A percentile compares a stretch with the other conserved stretches of the same genome.
These are phyloP conservation scores for Entophlyctis luteolus DNA, from an alignment of 192 early-diverging fungal genomes.

Conservation along the genomic window DNA sequence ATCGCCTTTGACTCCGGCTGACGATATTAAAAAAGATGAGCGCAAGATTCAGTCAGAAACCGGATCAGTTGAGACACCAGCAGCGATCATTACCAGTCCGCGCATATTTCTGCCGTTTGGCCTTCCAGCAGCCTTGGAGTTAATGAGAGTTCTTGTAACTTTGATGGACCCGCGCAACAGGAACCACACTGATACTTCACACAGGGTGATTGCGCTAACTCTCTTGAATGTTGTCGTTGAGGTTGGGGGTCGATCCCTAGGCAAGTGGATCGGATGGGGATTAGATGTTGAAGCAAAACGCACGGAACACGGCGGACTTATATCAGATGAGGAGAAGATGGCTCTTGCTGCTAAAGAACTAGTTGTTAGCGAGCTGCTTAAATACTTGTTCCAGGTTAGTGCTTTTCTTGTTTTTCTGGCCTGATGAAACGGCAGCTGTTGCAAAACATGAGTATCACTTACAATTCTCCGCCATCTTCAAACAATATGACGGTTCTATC, in stretches of 20 bases:
- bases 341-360: slow-evolving; percentile 47
- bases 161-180: slow-evolving; percentile 85
- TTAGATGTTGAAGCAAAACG: slow-evolving; percentile 13
- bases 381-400: slow-evolving; percentile 73
- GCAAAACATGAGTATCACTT: slow-evolving; percentile 51
- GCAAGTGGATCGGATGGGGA: slow-evolving; percentile 48
- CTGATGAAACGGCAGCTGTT: slow-evolving; percentile 41
- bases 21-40: neutral
- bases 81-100: no score
- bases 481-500: slow-evolving; percentile 48
- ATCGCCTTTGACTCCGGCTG: no score
- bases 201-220: slow-evolving; percentile 81
- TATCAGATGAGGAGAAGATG: slow-evolving; percentile 37
- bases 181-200: slow-evolving; percentile 90
- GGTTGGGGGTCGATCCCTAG: slow-evolving; percentile 74
- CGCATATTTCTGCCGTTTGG: slow-evolving; percentile 59
- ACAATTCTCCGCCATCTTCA: slow-evolving; percentile 33
- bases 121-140: slow-evolving; percentile 82
- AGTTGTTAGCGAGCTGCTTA: slow-evolving; percentile 79
- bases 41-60: neutral
- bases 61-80: no score
- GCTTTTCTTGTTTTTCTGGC: slow-evolving; percentile 9
- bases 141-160: slow-evolving; percentile 84
- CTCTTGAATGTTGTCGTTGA: slow-evolving; percentile 84
- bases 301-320: neutral